phyloP scores from a whole-genome alignment of 2,329 filamentous ascomycete species.

The Neoscytalidium dimidiatum region DNA sequence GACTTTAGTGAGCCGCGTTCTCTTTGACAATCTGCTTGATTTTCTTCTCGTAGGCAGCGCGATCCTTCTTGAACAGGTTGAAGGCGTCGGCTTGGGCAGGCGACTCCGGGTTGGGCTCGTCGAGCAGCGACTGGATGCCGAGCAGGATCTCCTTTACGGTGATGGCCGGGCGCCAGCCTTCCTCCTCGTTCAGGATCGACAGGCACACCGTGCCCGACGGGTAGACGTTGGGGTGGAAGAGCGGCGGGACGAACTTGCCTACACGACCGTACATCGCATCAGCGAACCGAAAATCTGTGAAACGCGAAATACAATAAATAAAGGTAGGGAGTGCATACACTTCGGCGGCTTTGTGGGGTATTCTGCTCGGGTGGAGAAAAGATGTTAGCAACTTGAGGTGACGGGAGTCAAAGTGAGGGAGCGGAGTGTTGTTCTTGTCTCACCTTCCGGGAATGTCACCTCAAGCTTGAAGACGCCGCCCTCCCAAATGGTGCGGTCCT shows the following conservation, averaged over 20 bases:
- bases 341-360: conserved; percentile 99
- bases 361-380: conserved; percentile 56
- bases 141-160: conserved; percentile 97
- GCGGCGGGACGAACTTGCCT: conserved; percentile 95
- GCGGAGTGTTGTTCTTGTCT: conserved; percentile 34
- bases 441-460: conserved; percentile 90
- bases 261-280: conserved; percentile 18
- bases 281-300: background rate
- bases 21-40: conserved; percentile 85
- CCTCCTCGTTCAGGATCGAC: conserved; percentile 96
- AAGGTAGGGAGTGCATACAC: conserved; percentile 60
- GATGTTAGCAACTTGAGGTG: background rate
- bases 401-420: background rate
- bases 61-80: conserved; percentile 92
- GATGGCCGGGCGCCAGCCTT: conserved; percentile 97
- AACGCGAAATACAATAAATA: background rate
- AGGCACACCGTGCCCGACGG: conserved; percentile 96
- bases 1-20: conserved; percentile 58
- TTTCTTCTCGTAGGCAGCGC: conserved; percentile 82
- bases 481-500: conserved; percentile 96
- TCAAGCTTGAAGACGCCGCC: conserved; percentile 96
- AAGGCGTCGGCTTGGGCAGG: conserved; percentile 97
- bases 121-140: conserved; percentile 91
- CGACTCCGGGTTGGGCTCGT: conserved; percentile 96
- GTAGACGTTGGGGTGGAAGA: conserved; percentile 99